Base-by-base conservation (phyloP, 1,284 basidiomycete genomes). In the Sanghuangporus sanghuang region DNA sequence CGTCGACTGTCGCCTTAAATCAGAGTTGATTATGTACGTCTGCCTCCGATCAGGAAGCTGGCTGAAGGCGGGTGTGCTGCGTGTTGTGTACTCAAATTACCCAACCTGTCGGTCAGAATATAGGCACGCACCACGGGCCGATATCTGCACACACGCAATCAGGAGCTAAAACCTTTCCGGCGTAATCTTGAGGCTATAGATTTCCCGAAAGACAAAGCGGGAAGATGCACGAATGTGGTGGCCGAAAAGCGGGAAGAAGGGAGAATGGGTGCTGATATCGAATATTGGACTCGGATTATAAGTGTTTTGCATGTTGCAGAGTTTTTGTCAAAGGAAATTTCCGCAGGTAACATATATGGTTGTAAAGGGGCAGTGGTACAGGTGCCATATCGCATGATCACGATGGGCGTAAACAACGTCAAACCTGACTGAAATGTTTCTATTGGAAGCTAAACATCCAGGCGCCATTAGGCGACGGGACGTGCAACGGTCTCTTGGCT, bases 1-100 rank as follows among this genome's bases (percentile, higher is more conserved):
- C 53, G 53, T 57, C 65, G 62, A 59, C 64, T 42, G 12, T 36
- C 52, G 59, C 57, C 66, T 68, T 67, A 67, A 60, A 18, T 62
- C 57, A 53, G 39, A 40, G 27, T 11, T 52, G 53, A 55, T 57
- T 62, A 49, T 49, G 49, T 57, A 57, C n/a, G 40, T 44, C 48
- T 62, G 54, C n/a, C 53, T 62, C 44, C 61, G 61, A 62, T 62
- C 61, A 62, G 46, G 54, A 57, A 62, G 40, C 21, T 46, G 21
- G 44, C n/a, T 42, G 44, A 32, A 32, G 27, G 49, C 23, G 18
- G 27, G 36, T 36, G 44, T 42, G 58, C 49, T 60, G 58, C 49
- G 39, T 36, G 48, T 32, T 49, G 57, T 2, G 57, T 59, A 50
- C 46, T 49, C 27, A 50, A 52, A 21, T 60, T 39, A 59, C 46